These are phyloP conservation scores for Xylaria nigripes DNA, from an alignment of 495 filamentous ascomycete species.

Conservation along the genomic window DNA sequence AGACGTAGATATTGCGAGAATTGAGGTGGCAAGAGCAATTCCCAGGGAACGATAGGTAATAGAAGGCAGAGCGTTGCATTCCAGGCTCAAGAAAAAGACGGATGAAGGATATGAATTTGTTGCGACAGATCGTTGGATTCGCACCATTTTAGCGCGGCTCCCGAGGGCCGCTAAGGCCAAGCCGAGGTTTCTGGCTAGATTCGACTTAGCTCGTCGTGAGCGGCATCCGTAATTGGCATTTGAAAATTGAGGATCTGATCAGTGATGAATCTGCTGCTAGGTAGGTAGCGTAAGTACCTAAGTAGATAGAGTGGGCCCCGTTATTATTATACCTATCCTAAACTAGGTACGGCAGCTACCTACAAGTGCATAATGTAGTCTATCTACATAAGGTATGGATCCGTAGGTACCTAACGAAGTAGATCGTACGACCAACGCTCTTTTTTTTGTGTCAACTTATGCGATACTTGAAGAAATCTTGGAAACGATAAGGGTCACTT, in stretches of 20 bases:
- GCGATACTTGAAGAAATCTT: too few relatives aligned
- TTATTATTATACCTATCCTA: too few relatives aligned
- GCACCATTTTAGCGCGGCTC: not conserved
- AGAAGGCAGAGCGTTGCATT: not conserved
- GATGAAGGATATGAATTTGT: not conserved
- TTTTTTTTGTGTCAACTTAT: too few relatives aligned
- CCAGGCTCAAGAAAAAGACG: not conserved
- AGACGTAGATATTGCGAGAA: not conserved
- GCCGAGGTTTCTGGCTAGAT: slow-evolving; percentile 9
- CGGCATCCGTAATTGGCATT: not conserved
- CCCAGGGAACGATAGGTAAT: not conserved
- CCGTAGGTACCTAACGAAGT: too few relatives aligned
- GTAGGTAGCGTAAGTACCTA: too few relatives aligned
- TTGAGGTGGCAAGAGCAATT: not conserved
- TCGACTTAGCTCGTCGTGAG: not conserved
- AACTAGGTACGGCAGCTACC: too few relatives aligned
- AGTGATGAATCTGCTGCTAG: too few relatives aligned
- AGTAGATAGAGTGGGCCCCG: too few relatives aligned
- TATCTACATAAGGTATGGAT: too few relatives aligned
- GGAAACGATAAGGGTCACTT: too few relatives aligned
- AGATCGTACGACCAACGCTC: too few relatives aligned
- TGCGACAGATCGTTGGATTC: not conserved
- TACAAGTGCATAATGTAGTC: too few relatives aligned
- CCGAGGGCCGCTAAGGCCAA: not conserved
- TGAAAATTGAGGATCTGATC: not conserved